Base-by-base conservation (phyloP, 352 stramenopile genomes). In the Saprolegnia diclina region DNA sequence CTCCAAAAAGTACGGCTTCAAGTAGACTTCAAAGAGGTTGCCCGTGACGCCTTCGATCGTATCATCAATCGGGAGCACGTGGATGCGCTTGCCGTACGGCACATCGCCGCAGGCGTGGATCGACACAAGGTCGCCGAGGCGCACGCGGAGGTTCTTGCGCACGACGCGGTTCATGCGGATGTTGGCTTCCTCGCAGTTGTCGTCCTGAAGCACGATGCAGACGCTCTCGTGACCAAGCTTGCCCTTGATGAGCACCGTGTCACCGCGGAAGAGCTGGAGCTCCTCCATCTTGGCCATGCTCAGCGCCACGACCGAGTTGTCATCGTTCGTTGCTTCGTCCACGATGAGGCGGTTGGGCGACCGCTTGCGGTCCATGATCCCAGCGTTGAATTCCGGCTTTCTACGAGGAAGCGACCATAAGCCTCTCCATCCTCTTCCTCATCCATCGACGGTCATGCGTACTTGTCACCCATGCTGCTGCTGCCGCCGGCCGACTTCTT, bases 161-260 rank as follows among this genome's bases (percentile, higher is more conserved):
- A 99, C 96, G 32, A 98, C 93, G 84, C 99, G 99, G 88, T 99
- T 99, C 97, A 99, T 99, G 52, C 95, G 88, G 21, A 99, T 94
- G 70, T 91, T 98, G 52, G 87, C 84, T 71, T 99, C 96, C 52
- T 99, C 97, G 56, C 97, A 98, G 19, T 91, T 98, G 72, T 99
- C 97, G 73, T 99, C 97, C 55, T 97, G 88, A 1, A 99, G 82
- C 50, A 98, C 93, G 55, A 99, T 98, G 77, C 96, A 99, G 13
- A 99, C 96, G 11, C 97, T 99, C 74, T 99, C 96, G 48, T 90
- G 86, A 50, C 96, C 97, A 76, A 98, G 98, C 87, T 99, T 99
- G 67, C 97, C 97, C 77, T 99, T 99, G 80, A 99, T 97, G 7
- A 99, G 81, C 56, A 99, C 97, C 35, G 97, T 99, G 80, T 99